phyloP scores from a whole-genome alignment of 2,329 filamentous ascomycete genomes.

The Aureobasidium sp. region DNA sequence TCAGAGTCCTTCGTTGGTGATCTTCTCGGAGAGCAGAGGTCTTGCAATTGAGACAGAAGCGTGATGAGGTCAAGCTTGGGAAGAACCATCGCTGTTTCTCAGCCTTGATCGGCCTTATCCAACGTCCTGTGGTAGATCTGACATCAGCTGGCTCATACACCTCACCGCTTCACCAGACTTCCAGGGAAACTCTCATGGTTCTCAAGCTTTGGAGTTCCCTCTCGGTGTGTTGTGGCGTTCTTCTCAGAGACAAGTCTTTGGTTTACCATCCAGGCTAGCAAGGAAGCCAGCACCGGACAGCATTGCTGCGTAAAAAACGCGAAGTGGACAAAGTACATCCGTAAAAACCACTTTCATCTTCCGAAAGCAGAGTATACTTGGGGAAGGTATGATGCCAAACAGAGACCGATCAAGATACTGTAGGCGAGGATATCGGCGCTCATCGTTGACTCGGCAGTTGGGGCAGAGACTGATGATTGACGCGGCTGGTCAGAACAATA shows the following conservation, averaged over 20 bases:
- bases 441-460: slow-evolving; percentile 47
- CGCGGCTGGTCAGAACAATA: slow-evolving; percentile 56
- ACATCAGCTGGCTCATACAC: slow-evolving; percentile 17
- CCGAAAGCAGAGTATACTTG: slow-evolving; percentile 25
- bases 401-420: slow-evolving; percentile 16
- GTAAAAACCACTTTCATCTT: slow-evolving; percentile 68
- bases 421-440: slow-evolving; percentile 43
- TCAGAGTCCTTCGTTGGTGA: neutral
- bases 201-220: slow-evolving; percentile 34
- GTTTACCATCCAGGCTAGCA: slow-evolving; percentile 47
- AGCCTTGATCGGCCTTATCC: slow-evolving; percentile 14
- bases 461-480: slow-evolving; percentile 56
- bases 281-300: slow-evolving; percentile 47
- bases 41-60: neutral
- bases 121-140: slow-evolving; percentile 13
- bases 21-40: neutral
- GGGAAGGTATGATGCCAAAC: slow-evolving; percentile 15
- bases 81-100: slow-evolving; percentile 20
- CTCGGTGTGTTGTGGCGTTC: slow-evolving; percentile 74
- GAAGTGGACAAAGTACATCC: slow-evolving; percentile 89
- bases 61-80: slow-evolving; percentile 16
- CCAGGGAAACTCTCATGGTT: neutral
- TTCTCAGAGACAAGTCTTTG: slow-evolving; percentile 93
- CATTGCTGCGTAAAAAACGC: slow-evolving; percentile 35
- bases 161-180: slow-evolving; percentile 24